A percentile compares a stretch with the other conserved stretches of the same genome.
Evolutionary conservation across 2,329 filamentous ascomycete genomes (phyloP).

Genomic region (Ceratocystis huliohia): DNA sequence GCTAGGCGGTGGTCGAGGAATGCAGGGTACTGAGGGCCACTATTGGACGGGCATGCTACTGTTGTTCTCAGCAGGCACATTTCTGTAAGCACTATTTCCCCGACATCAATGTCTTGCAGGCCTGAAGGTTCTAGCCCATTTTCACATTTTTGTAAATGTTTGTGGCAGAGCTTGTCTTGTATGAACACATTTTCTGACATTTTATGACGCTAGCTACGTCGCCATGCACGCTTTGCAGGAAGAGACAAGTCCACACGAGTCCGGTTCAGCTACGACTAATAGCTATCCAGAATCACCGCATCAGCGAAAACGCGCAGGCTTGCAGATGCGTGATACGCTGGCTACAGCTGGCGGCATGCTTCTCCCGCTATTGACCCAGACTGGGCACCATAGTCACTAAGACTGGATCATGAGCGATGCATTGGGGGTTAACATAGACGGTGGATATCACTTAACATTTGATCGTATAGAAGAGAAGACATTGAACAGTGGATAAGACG

Average conservation of each 20-base stretch:
- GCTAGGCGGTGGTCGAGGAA: slow-evolving; percentile 51
- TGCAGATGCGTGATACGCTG: slow-evolving; percentile 55
- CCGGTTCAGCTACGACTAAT: slow-evolving; percentile 40
- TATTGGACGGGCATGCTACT: slow-evolving; percentile 90
- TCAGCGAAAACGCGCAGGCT: slow-evolving; percentile 42
- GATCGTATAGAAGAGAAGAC: too few relatives aligned
- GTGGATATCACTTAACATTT: not conserved
- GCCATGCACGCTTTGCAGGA: slow-evolving; percentile 99
- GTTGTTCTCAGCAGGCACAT: slow-evolving; percentile 91
- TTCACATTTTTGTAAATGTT: not conserved
- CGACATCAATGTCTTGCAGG: not conserved
- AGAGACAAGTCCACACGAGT: slow-evolving; percentile 40
- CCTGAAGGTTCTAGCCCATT: not conserved
- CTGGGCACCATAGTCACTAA: slow-evolving; percentile 61
- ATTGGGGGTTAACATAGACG: not conserved
- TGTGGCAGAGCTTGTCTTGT: not conserved
- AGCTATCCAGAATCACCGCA: slow-evolving; percentile 37
- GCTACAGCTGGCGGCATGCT: slow-evolving; percentile 66
- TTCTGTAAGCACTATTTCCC: slow-evolving; percentile 53
- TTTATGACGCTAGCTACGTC: slow-evolving; percentile 55
- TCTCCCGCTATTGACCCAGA: slow-evolving; percentile 61
- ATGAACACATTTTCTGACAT: not conserved
- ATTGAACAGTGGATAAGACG: too few relatives aligned
- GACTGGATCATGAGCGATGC: not conserved
- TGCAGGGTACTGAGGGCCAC: slow-evolving; percentile 49